These are phyloP conservation scores for Yarrowia sp. DNA, from an alignment of 805 yeast species.

Conservation along the genomic window DNA sequence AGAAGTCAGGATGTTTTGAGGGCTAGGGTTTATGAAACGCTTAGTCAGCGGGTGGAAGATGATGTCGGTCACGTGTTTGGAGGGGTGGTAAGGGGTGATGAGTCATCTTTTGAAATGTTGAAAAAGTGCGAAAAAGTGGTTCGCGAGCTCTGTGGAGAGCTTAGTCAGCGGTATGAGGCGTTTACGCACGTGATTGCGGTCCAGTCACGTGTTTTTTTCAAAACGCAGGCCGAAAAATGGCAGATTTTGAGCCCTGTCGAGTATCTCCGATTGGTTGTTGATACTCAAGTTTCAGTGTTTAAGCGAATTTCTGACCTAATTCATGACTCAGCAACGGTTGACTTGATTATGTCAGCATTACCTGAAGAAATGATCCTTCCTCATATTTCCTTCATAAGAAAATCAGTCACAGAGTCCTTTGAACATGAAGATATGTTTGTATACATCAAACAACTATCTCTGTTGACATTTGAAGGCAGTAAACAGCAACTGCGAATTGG, in stretches of 20 bases:
- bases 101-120: not conserved
- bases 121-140: not conserved
- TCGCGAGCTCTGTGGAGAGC: conserved; percentile 11
- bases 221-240: conserved; percentile 7
- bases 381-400: not conserved
- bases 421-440: not conserved
- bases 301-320: not conserved
- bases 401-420: conserved; percentile 6
- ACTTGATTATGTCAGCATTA: not conserved
- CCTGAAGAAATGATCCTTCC: conserved; percentile 17
- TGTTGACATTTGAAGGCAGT: not conserved
- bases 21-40: not conserved
- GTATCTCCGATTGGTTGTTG: not conserved
- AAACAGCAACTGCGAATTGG: conserved; percentile 4
- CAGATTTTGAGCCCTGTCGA: not conserved
- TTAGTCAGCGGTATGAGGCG: not conserved
- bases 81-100: not conserved
- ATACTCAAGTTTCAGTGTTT: not conserved
- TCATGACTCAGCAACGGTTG: not conserved
- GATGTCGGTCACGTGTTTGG: not conserved
- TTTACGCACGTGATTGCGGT: not conserved
- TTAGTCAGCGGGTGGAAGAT: not conserved
- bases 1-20: conserved; percentile 1
- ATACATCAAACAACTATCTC: not conserved
- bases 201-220: not conserved